Conservation (phyloP, 1,284 basidiomycete species). For the Boletus semigastroideus region DNA sequence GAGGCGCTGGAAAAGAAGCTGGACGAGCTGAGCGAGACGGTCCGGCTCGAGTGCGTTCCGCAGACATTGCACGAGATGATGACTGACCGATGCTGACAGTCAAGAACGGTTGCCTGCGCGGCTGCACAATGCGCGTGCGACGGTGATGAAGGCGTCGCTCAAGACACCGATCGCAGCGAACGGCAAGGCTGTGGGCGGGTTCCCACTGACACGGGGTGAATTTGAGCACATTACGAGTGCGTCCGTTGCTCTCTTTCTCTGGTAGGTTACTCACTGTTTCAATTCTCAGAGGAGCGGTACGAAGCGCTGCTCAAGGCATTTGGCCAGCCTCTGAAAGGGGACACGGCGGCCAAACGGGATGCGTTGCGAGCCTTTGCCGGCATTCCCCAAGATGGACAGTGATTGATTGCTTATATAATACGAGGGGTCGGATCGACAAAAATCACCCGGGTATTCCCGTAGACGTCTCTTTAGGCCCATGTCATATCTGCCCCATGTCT, state of each 20-base stretch:
- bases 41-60: conserved; percentile 21
- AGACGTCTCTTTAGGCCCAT: too few species aligned
- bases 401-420: conserved; percentile 6
- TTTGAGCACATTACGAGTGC: conserved; percentile 31
- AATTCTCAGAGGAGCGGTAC: conserved; percentile 23
- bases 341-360: conserved; percentile 25
- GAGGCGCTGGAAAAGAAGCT: conserved; percentile 26
- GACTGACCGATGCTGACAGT: neutral
- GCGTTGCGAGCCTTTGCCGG: conserved; percentile 18
- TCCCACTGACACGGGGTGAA: conserved; percentile 20
- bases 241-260: neutral
- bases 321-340: conserved; percentile 18
- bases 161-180: conserved; percentile 9
- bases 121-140: conserved; percentile 24
- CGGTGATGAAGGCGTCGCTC: conserved; percentile 20
- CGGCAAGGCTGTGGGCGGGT: conserved; percentile 20
- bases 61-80: too few species aligned
- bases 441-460: too few species aligned
- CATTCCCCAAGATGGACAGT: conserved; percentile 23
- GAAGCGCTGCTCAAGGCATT: conserved; percentile 21
- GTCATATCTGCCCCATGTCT: too few species aligned
- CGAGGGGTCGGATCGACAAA: conserved; percentile 8
- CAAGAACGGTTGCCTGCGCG: conserved; percentile 20
- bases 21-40: conserved; percentile 16
- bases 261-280: neutral